Conservation (phyloP, 176 grass and related monocot genomes). For the Oryza meyeriana region DNA sequence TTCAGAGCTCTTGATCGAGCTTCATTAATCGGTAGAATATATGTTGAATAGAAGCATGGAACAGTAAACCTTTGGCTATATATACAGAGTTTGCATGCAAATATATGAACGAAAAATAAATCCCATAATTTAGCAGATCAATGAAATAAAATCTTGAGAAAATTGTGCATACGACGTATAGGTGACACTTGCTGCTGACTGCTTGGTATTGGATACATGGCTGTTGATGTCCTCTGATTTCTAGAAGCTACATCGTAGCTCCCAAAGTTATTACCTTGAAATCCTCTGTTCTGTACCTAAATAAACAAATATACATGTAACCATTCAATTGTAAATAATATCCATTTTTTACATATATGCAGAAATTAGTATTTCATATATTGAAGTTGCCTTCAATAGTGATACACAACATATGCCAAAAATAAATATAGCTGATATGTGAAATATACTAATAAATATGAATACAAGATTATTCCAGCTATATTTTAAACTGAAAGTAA, state of each 20-base stretch:
- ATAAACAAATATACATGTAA: background rate
- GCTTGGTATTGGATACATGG: constrained; percentile 39
- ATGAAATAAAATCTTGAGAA: background rate
- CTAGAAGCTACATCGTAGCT: constrained; percentile 43
- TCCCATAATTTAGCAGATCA: background rate
- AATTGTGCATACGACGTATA: constrained; percentile 45
- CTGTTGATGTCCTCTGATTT: constrained; percentile 32
- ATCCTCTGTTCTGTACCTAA: constrained; percentile 53
- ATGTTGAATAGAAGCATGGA: background rate
- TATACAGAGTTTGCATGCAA: background rate
- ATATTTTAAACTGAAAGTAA: background rate
- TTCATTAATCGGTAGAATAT: background rate
- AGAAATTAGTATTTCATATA: background rate
- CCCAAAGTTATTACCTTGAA: constrained; percentile 34
- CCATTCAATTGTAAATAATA: background rate
- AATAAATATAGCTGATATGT: background rate
- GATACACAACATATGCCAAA: background rate
- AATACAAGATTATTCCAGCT: background rate
- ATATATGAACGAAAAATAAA: background rate
- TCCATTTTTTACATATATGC: background rate
- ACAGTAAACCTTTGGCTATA: background rate
- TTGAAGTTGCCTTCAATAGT: too few species aligned
- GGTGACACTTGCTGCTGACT: constrained; percentile 56
- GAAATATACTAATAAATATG: background rate
- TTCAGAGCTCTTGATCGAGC: background rate